Conservation (phyloP, 495 filamentous ascomycete species). For the Penicillium pulvis region DNA sequence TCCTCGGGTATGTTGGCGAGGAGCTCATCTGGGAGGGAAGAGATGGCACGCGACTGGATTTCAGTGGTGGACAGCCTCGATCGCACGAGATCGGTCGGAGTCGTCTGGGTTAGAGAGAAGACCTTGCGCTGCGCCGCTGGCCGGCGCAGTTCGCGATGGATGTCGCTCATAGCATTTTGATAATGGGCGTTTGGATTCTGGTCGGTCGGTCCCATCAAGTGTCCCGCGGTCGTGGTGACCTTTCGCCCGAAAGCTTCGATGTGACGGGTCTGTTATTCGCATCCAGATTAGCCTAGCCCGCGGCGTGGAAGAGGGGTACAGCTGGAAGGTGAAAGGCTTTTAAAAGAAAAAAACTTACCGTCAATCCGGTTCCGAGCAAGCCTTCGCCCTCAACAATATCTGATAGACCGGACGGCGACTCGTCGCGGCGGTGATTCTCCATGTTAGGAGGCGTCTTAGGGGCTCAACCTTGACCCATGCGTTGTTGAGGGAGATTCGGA, state of each 20-base stretch:
- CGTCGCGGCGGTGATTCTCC: slow-evolving; percentile 50
- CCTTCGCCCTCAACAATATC: slow-evolving; percentile 51
- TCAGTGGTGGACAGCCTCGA: slow-evolving; percentile 88
- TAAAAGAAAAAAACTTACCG: slow-evolving; percentile 38
- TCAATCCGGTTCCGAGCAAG: slow-evolving; percentile 55
- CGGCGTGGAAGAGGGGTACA: slow-evolving; percentile 6
- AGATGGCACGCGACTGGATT: slow-evolving; percentile 91
- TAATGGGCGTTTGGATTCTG: slow-evolving; percentile 63
- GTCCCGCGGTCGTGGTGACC: slow-evolving; percentile 89
- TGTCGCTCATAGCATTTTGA: slow-evolving; percentile 81
- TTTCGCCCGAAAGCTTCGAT: slow-evolving; percentile 93
- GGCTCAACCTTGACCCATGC: slow-evolving; percentile 37
- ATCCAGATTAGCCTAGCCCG: slow-evolving; percentile 11
- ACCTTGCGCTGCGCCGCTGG: slow-evolving; percentile 85
- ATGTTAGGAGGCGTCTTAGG: slow-evolving; percentile 35
- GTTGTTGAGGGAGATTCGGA: slow-evolving; percentile 23
- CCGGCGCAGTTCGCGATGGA: slow-evolving; percentile 83
- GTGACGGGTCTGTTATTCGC: slow-evolving; percentile 67
- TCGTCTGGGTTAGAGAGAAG: slow-evolving; percentile 84
- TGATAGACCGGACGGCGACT: slow-evolving; percentile 49
- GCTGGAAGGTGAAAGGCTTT: slow-evolving; percentile 5
- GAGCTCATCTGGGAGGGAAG: slow-evolving; percentile 88
- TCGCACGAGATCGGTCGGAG: slow-evolving; percentile 87
- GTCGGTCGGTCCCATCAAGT: slow-evolving; percentile 72
- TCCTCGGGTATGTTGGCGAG: slow-evolving; percentile 83